Base-by-base conservation (phyloP, 75 land plant genomes). In the Cryptomeria japonica region DNA sequence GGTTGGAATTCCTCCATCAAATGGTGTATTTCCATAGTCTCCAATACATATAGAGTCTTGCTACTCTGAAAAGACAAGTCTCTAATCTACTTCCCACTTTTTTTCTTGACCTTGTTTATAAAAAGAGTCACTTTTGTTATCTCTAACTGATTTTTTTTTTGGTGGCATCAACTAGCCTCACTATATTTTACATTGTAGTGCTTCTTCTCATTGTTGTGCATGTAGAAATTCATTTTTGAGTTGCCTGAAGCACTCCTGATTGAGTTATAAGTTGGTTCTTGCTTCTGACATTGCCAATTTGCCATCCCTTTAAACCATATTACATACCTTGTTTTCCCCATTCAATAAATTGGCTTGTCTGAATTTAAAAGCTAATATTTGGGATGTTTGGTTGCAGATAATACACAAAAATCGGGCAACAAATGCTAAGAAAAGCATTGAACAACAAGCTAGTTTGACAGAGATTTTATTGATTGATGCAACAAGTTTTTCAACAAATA, bases 31-130 rank as follows among this genome's bases (percentile, higher is more conserved):
- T 37, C 98, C 98, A 55, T 96, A 93, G 85, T 95, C 98, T 5
- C 97, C 98, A 19, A 95, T 97, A 97, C 98, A 97, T 89, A 95
- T 97, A 92, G 83, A 94, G 93, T 61, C 95, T 97, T 64, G 97
- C 98, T 49, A 93, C 95, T 83, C 91, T 41, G 2, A 41, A 41
- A 87, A 90, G 87, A 80, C 97, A 93, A 96, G 97, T 95, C 2
- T 16, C 88, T 88, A 68, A 61, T 87, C 3, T 51, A 39, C 46
- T 41, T 79, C 8, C 82, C 39, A 41, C 36, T 0, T 15, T 10
- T 36, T 3, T 2, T 76, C 3, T 37, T 34, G 15, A 79, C 0
- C 22, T 25, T 39, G 9, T 41, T 41, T 5, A 6, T 41, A 19
- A 14, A 11, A 0, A 7, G 46, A 79, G 39, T 22, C 39, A 36